Conservation (phyloP, 495 filamentous ascomycete genomes). For the Aspergillus wentii region DNA sequence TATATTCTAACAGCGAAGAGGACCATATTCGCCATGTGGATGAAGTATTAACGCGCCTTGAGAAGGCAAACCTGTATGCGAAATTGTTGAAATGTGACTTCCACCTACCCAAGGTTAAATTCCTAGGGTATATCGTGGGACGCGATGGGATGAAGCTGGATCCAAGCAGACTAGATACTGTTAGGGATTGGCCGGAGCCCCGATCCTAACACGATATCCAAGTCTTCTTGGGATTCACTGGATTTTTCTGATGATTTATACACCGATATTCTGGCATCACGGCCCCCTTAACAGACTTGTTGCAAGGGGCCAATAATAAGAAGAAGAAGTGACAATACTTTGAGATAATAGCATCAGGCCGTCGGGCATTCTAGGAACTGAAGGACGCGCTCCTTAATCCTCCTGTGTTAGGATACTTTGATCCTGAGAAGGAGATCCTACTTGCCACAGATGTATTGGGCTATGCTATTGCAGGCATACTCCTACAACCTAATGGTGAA, state of each 20-base stretch:
- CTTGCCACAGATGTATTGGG: constrained; percentile 16
- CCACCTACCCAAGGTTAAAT: constrained; percentile 11
- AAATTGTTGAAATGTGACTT: constrained; percentile 26
- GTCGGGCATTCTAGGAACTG: no score
- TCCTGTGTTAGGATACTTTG: constrained; percentile 10
- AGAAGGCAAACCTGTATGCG: constrained; percentile 7
- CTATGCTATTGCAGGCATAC: constrained; percentile 7
- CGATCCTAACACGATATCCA: not conserved
- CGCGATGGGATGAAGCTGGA: constrained; percentile 16
- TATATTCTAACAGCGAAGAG: constrained; percentile 24
- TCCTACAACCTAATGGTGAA: constrained; percentile 9
- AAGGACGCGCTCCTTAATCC: constrained; percentile 2
- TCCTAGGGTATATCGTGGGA: constrained; percentile 18
- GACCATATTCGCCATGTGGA: constrained; percentile 15
- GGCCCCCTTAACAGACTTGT: no score
- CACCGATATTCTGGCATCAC: not conserved
- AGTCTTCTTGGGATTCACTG: not conserved
- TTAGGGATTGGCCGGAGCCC: constrained; percentile 16
- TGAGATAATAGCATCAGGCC: no score
- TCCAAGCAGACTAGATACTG: constrained; percentile 11
- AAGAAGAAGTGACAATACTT: no score
- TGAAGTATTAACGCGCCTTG: constrained; percentile 11
- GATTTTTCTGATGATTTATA: constrained; percentile 3
- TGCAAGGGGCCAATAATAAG: no score
- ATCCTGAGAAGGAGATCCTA: constrained; percentile 1